Conservation (phyloP, 176 grass and related monocot genomes). For the Canna indica region DNA sequence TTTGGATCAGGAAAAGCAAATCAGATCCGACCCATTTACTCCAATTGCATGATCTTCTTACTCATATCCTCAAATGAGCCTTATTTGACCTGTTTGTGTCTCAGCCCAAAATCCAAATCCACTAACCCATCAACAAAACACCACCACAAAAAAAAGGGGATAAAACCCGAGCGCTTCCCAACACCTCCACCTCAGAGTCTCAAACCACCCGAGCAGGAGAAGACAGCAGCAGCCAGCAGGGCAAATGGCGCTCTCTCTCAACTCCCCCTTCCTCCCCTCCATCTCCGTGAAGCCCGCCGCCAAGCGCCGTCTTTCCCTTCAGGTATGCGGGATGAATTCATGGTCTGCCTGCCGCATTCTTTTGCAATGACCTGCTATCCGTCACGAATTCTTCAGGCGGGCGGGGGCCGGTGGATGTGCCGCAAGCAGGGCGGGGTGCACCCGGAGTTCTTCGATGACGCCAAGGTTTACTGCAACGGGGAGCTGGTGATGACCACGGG, state of each 20-base stretch:
- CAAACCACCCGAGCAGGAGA: neutral
- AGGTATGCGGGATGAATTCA: conserved; percentile 20
- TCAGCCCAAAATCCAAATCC: neutral
- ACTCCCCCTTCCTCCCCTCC: conserved; percentile 48
- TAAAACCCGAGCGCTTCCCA: neutral
- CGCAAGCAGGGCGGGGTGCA: conserved; percentile 82
- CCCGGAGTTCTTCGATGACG: conserved; percentile 77
- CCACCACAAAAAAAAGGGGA: neutral
- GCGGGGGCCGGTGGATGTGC: conserved; percentile 45
- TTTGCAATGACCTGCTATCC: neutral
- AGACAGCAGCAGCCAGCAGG: neutral
- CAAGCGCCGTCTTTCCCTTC: conserved; percentile 26
- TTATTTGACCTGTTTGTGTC: no score
- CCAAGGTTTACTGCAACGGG: conserved; percentile 94
- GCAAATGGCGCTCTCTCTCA: conserved; percentile 60
- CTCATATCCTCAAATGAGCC: no score
- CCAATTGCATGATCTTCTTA: no score
- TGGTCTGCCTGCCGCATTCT: neutral
- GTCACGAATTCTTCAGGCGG: neutral
- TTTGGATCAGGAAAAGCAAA: no score
- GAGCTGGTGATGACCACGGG: conserved; percentile 85
- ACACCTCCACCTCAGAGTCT: neutral
- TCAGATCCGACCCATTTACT: no score
- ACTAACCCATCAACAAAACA: neutral
- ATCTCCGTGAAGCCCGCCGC: conserved; percentile 18